Base-by-base conservation (phyloP, 192 early-diverging fungal genomes). In the Coemansia sp. region DNA sequence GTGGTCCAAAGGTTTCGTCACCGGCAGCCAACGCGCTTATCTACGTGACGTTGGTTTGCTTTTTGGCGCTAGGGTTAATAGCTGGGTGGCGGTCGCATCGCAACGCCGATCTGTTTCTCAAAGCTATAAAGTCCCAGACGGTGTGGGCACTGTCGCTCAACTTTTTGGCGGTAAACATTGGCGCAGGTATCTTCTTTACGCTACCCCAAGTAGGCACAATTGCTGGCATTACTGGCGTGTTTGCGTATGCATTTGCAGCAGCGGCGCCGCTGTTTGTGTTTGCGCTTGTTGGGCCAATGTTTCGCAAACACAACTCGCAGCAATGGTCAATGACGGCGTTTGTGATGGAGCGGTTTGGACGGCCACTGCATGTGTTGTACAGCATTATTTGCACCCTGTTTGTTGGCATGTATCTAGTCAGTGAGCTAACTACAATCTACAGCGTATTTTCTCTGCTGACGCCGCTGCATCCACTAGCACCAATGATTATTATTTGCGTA, bases 281-380 rank as follows among this genome's bases (percentile, higher is more conserved):
- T 52, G 84, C 84, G 10, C 53, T 72, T 9, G 63, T 90, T 4
- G 88, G 88, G 1, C 82, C 86, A 28, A 46, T 85, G 28, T 80
- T 90, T 46, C 82, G 85, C 34, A 73, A 64, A 40, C 79, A 84
- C 50, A 84, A 85, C 71, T 83, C 87, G 9, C 72, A 70, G 15
- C 84, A 85, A 18, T 83, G 88, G 57, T 87, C 88, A 2, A 82
- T 90, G 58, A 86, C 86, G 0, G 79, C 86, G 34, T 89, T 88
- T 68, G 72, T 89, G 28, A 75, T 82, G 59, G 76, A 81, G 66
- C 84, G 88, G 28, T 90, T 70, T 48, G 88, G 88, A 28, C 82
- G 82, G 36, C 77, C 83, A 15, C 71, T 84, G 28, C 85, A 85
- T 47, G 68, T 84, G 18, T 61, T 86, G 60, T 81, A 84, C 49